A percentile compares a stretch with the other conserved stretches of the same genome.
Evolutionary conservation across 225 moss, liverwort and hornwort genomes (phyloP).

Genomic region (Pleurozium schreberi): DNA sequence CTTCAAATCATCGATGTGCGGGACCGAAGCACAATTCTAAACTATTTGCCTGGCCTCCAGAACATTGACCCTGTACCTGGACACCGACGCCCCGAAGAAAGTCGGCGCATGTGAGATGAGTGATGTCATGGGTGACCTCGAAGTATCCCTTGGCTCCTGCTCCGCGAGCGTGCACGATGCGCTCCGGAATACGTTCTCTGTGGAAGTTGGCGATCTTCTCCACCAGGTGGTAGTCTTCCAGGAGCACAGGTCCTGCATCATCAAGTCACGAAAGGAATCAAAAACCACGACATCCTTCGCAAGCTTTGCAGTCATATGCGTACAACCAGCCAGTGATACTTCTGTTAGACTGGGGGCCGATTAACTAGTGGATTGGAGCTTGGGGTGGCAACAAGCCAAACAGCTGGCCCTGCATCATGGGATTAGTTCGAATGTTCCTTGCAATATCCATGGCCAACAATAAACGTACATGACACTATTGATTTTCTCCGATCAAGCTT

Average conservation of each 20-base stretch:
- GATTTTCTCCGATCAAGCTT: not conserved
- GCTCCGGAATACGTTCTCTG: not conserved
- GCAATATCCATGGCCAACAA: not conserved
- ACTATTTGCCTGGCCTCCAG: not conserved
- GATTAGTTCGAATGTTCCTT: not conserved
- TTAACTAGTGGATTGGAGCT: not conserved
- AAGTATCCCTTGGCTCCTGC: not conserved
- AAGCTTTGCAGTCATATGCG: not conserved
- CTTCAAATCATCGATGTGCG: not conserved
- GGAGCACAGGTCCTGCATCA: not conserved
- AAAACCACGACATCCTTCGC: not conserved
- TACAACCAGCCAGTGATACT: not conserved
- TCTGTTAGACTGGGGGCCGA: not conserved
- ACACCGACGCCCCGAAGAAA: not conserved
- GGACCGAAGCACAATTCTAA: not conserved
- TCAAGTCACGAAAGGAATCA: not conserved
- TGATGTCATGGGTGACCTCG: not conserved
- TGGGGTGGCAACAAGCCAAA: not conserved
- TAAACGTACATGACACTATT: not conserved
- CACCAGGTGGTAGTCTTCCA: not conserved
- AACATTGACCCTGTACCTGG: constrained; percentile 1
- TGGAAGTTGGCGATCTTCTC: not conserved
- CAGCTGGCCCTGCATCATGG: not conserved
- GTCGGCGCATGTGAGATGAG: not conserved
- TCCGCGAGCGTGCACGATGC: not conserved